phyloP scores from a whole-genome alignment of 768 basidiomycete genomes.

The Tulasnella sp. region DNA sequence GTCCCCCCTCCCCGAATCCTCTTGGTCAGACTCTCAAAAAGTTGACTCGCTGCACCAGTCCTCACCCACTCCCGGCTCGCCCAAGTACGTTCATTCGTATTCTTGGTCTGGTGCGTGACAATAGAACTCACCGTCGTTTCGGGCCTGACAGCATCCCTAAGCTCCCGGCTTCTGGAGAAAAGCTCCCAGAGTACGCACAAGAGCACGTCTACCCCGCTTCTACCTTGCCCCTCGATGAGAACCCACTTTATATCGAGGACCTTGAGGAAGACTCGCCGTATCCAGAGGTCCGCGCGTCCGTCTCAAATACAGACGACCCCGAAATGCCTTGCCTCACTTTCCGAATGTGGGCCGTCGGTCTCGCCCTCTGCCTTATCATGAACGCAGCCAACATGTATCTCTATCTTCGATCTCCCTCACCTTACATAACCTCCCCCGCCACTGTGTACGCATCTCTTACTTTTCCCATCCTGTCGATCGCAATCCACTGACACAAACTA shows the following conservation, averaged over 20 bases:
- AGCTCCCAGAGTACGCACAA: not conserved
- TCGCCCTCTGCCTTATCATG: constrained; percentile 51
- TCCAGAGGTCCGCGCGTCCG: constrained; percentile 92
- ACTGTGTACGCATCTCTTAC: constrained; percentile 49
- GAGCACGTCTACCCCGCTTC: not conserved
- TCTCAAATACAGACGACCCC: constrained; percentile 97
- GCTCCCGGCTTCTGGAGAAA: not conserved
- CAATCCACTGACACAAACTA: constrained; percentile 37
- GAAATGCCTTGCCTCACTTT: constrained; percentile 95
- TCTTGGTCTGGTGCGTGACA: not conserved
- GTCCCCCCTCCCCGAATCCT: not conserved
- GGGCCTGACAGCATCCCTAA: not conserved
- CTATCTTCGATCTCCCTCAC: constrained; percentile 88
- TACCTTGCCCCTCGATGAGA: constrained; percentile 18
- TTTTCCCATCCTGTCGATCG: not conserved
- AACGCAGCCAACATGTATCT: constrained; percentile 86
- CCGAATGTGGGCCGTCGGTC: constrained; percentile 86
- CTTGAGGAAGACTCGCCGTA: constrained; percentile 88
- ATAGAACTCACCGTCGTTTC: not conserved
- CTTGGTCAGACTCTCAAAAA: not conserved
- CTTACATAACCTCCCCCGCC: constrained; percentile 72
- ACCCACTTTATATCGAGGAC: constrained; percentile 17
- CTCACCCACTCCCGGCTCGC: not conserved
- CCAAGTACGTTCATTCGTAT: not conserved
- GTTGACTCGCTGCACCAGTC: not conserved